Percentiles rank a stretch among this genome's conserved stretches.
Evolutionary conservation across 441 rosid genomes (phyloP).

Genomic region (Theobroma grandiflorum): DNA sequence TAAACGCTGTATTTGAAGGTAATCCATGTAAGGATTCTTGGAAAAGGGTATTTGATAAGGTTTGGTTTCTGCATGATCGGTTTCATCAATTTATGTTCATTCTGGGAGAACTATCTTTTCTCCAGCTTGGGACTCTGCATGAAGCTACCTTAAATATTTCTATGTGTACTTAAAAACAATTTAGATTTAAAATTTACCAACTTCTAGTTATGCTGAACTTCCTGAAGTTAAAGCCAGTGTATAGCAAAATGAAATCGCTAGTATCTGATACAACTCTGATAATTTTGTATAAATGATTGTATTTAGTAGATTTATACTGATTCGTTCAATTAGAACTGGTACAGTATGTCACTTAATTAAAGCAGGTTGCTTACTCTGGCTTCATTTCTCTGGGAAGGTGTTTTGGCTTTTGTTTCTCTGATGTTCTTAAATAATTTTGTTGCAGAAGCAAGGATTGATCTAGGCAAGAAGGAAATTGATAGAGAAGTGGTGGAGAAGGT

Average conservation of each 20-base stretch:
- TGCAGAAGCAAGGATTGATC: constrained; percentile 76
- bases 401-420: constrained; percentile 26
- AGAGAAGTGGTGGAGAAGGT: constrained; percentile 92
- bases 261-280: background rate
- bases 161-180: background rate
- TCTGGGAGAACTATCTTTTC: background rate
- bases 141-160: too few relatives aligned
- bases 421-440: constrained; percentile 22
- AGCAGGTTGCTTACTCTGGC: background rate
- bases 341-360: background rate
- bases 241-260: background rate
- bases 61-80: background rate
- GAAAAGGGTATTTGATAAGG: background rate
- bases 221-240: background rate
- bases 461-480: constrained; percentile 73
- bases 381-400: background rate
- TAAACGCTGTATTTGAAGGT: constrained; percentile 91
- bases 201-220: background rate
- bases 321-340: background rate
- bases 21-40: constrained; percentile 14
- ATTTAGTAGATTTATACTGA: background rate
- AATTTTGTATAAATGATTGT: background rate
- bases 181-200: background rate
- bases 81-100: background rate
- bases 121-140: background rate